Percentiles rank a stretch among this genome's conserved stretches.
Conservation (phyloP, 2,329 filamentous ascomycete species). For the Zymoseptoria ardabiliae region DNA sequence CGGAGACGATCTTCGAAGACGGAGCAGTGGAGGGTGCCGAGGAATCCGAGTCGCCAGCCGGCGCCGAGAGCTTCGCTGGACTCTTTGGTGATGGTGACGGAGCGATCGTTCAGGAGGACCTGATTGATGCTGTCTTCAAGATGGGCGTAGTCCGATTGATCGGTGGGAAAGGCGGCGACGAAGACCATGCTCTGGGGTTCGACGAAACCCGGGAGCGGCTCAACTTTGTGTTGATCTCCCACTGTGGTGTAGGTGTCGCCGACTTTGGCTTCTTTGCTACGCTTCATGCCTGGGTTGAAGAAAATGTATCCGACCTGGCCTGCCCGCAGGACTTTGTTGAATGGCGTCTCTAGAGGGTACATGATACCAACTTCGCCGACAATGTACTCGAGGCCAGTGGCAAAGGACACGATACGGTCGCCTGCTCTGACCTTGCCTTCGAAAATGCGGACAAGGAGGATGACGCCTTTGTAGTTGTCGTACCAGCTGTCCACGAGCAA, state of each 20-base stretch:
- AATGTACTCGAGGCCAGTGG: slow-evolving; percentile 79
- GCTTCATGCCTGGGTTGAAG: slow-evolving; percentile 98
- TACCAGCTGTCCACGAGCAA: slow-evolving; percentile 98
- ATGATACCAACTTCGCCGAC: slow-evolving; percentile 97
- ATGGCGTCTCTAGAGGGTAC: slow-evolving; percentile 75
- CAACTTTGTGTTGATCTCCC: slow-evolving; percentile 66
- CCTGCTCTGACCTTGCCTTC: slow-evolving; percentile 78
- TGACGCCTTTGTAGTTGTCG: slow-evolving; percentile 88
- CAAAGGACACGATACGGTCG: slow-evolving; percentile 80
- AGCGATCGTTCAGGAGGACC: slow-evolving; percentile 88
- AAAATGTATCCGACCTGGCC: slow-evolving; percentile 95
- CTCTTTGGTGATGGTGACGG: slow-evolving; percentile 88
- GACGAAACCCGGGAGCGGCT: slow-evolving; percentile 84
- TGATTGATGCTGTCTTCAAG: slow-evolving; percentile 92
- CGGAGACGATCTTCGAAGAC: slow-evolving; percentile 93
- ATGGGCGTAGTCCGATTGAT: slow-evolving; percentile 78
- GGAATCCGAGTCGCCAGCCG: slow-evolving; percentile 87
- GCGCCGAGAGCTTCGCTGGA: slow-evolving; percentile 88
- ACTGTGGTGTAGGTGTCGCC: slow-evolving; percentile 89
- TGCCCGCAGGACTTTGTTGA: slow-evolving; percentile 68
- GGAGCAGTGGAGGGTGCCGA: slow-evolving; percentile 97
- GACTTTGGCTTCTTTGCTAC: slow-evolving; percentile 87
- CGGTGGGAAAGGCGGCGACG: slow-evolving; percentile 89
- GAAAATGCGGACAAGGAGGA: slow-evolving; percentile 84
- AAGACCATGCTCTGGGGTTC: slow-evolving; percentile 99